Evolutionary conservation across 306 rosid genomes (phyloP).

Genomic region (Inga leiocalycina): DNA sequence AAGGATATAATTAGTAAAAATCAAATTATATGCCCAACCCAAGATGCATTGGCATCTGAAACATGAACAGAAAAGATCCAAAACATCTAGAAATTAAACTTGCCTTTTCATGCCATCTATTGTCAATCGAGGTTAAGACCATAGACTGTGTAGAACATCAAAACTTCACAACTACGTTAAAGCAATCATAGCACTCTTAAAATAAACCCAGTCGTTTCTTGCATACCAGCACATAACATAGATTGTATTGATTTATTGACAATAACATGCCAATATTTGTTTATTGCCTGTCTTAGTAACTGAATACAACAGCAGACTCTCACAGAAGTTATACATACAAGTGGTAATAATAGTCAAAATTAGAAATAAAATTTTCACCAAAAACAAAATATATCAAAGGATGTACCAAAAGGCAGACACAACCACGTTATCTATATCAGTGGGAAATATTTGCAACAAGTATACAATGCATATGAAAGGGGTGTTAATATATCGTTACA

Average conservation of each 20-base stretch:
- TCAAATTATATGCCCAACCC: not conserved
- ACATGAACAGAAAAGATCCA: conserved; percentile 14
- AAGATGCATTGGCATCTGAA: not conserved
- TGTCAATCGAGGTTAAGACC: not conserved
- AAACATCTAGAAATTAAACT: not conserved
- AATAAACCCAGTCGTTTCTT: not conserved
- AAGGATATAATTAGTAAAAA: not conserved
- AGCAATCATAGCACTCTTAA: not conserved
- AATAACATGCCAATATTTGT: not conserved
- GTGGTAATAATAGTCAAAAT: not conserved
- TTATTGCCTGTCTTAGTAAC: not conserved
- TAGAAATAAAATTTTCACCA: not conserved
- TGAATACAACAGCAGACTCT: not conserved
- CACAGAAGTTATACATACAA: not conserved
- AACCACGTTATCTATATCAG: not conserved
- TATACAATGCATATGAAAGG: not conserved
- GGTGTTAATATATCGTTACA: conserved; percentile 9
- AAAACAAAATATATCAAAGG: not conserved
- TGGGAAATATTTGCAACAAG: not conserved
- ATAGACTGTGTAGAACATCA: not conserved
- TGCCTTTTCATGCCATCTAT: not conserved
- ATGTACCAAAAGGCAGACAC: not conserved
- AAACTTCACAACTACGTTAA: not conserved
- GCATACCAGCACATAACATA: not conserved
- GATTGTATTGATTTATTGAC: not conserved